Base-by-base conservation (phyloP, 176 grass and related monocot species). In the Lolium perenne region DNA sequence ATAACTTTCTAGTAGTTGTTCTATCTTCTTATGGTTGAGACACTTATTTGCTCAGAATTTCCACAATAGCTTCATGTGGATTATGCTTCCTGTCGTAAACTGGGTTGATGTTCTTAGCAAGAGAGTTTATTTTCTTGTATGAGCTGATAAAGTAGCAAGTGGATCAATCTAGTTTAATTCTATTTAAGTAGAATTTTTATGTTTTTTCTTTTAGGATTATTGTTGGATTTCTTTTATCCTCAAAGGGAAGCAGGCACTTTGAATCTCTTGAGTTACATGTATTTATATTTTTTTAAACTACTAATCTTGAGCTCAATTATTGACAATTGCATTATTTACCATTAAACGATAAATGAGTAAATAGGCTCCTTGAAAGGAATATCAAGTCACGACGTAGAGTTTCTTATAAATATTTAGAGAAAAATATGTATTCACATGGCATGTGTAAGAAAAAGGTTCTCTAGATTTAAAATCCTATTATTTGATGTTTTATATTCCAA, bases 301-400 rank as follows among this genome's bases (percentile, higher is more conserved):
- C 46, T 74, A 35, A 35, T 35, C 32, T 35, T 35, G 32, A 35
- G 32, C 32, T 35, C 32, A 74, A 5, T 46, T 6, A 74, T 50
- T 50, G 12, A 11, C n/a, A 74, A 25, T 50, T 8, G 12, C 25
- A 50, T 8, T 74, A 74, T 49, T 49, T 74, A 45, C 1, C 10
- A 74, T 45, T 6, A 71, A 71, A 43, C 38, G 15, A 49, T 47
- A 53, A 75, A 76, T 76, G 43, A 70, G 38, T 70, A 76, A 1
- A 35, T 35, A 35, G 32, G 12, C 23, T 2, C 7, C 73, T 76
- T 54, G 0, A 32, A 76, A 32, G 47, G 1, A 54, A 76, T 25
- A 54, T 76, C 48, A 32, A 75, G 20, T 15, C 1, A 17, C 25
- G 48, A 76, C 9, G 48, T 76, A 76, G 7, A 16, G 73, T 76